These are phyloP conservation scores for Eimeria zaria DNA, from an alignment of 169 alveolate species.

Conservation along the genomic window DNA sequence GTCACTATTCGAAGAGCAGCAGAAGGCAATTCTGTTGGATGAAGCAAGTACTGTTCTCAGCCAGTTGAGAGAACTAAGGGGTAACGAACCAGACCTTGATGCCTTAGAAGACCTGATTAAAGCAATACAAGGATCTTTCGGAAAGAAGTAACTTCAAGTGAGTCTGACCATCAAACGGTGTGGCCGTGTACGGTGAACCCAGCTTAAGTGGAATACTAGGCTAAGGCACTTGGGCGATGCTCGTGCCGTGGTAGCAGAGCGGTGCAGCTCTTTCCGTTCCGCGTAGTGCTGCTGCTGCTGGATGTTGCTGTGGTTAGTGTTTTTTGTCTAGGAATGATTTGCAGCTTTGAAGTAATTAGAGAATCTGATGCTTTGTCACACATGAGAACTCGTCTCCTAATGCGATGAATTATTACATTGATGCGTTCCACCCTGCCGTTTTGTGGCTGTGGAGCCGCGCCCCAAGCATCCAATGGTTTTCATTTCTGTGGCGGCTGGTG, in stretches of 20 bases:
- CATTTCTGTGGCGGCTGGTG: background rate
- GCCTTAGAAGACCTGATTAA: background rate
- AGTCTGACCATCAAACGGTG: background rate
- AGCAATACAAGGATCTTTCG: background rate
- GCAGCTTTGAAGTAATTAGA: background rate
- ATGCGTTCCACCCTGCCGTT: background rate
- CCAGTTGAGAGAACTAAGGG: background rate
- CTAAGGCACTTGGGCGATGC: background rate
- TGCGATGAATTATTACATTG: background rate
- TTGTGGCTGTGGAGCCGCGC: background rate
- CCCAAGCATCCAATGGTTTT: background rate
- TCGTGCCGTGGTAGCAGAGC: background rate
- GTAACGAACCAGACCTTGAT: background rate
- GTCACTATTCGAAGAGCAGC: background rate
- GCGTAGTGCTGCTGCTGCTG: background rate
- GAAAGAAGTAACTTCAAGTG: background rate
- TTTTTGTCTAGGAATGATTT: background rate
- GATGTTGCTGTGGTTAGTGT: background rate
- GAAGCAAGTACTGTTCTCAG: background rate
- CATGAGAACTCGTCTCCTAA: background rate
- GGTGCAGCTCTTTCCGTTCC: background rate
- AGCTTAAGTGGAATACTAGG: background rate
- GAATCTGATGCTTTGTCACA: background rate
- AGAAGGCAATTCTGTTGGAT: background rate
- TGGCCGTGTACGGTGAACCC: background rate